A percentile compares a stretch with the other conserved stretches of the same genome.
These are phyloP conservation scores for Coniochaeta hoffmannii DNA, from an alignment of 2,329 filamentous ascomycete species.

Conservation along the genomic window DNA sequence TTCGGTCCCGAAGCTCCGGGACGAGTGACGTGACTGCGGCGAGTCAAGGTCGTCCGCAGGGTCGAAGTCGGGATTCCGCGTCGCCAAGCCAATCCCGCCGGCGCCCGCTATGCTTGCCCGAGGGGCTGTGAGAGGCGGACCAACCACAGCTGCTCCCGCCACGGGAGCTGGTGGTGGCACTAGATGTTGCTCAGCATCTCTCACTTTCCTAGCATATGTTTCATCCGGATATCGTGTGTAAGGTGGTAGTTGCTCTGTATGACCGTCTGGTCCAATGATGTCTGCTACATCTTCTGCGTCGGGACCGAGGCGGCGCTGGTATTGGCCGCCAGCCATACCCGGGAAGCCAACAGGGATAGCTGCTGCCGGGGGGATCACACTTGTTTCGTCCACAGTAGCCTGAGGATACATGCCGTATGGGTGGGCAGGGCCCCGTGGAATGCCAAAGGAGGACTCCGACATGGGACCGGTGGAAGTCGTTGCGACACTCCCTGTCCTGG, in stretches of 20 bases:
- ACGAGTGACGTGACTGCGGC: constrained; percentile 42
- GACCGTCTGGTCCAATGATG: constrained; percentile 79
- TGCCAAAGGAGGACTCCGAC: constrained; percentile 42
- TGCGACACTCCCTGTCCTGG: constrained; percentile 63
- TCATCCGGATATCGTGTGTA: constrained; percentile 87
- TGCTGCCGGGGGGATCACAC: constrained; percentile 20
- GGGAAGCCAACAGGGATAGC: constrained; percentile 68
- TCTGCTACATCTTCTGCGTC: constrained; percentile 83
- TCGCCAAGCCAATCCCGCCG: constrained; percentile 53
- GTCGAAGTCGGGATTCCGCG: constrained; percentile 55
- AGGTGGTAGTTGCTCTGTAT: constrained; percentile 84
- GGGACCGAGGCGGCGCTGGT: constrained; percentile 65
- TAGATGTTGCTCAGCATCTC: constrained; percentile 12
- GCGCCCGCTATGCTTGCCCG: constrained; percentile 40
- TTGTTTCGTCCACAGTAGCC: constrained; percentile 57
- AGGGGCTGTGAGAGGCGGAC: constrained; percentile 9
- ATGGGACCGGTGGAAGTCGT: constrained; percentile 35
- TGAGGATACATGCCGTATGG: constrained; percentile 85
- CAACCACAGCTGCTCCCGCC: constrained; percentile 5
- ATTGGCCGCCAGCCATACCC: constrained; percentile 55
- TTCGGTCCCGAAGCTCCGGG: constrained; percentile 42
- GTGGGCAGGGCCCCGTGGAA: constrained; percentile 64
- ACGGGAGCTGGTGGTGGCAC: constrained; percentile 4
- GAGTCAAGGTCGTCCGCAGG: constrained; percentile 48
- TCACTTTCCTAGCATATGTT: constrained; percentile 47